Conservation (phyloP, 257 asterid species). For the Fraxinus quadrangulata region DNA sequence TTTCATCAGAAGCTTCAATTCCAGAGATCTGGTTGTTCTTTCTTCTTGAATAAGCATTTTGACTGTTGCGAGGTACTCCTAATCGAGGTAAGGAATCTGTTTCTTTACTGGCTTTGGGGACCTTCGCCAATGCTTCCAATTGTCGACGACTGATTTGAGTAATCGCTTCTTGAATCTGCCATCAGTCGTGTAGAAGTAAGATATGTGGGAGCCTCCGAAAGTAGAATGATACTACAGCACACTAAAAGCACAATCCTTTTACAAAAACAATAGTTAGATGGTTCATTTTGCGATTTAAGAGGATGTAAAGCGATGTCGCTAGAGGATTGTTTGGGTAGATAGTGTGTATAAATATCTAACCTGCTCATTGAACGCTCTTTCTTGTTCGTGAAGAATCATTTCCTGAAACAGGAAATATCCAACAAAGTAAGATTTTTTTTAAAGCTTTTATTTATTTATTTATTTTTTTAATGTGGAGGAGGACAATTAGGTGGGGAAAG, state of each 20-base stretch:
- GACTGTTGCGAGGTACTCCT: conserved; percentile 25
- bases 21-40: conserved; percentile 30
- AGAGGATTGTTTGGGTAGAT: too few species aligned
- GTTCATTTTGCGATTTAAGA: not conserved
- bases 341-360: conserved; percentile 20
- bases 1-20: too few species aligned
- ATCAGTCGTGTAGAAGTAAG: not conserved
- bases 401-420: conserved; percentile 33
- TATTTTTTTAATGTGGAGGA: not conserved
- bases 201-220: not conserved
- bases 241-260: not conserved
- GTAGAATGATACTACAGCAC: not conserved
- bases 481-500: not conserved
- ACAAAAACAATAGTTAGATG: too few species aligned
- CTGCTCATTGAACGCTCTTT: conserved; percentile 39
- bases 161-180: conserved; percentile 49
- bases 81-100: conserved; percentile 16
- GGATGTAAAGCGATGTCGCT: not conserved
- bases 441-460: not conserved
- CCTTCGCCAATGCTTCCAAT: conserved; percentile 42
- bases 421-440: not conserved
- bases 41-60: conserved; percentile 34
- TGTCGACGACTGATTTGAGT: conserved; percentile 41
- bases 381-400: conserved; percentile 39
- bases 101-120: conserved; percentile 36